These are phyloP conservation scores for Triticum dicoccoides DNA, from an alignment of 176 grass and related monocot genomes.

Conservation along the genomic window DNA sequence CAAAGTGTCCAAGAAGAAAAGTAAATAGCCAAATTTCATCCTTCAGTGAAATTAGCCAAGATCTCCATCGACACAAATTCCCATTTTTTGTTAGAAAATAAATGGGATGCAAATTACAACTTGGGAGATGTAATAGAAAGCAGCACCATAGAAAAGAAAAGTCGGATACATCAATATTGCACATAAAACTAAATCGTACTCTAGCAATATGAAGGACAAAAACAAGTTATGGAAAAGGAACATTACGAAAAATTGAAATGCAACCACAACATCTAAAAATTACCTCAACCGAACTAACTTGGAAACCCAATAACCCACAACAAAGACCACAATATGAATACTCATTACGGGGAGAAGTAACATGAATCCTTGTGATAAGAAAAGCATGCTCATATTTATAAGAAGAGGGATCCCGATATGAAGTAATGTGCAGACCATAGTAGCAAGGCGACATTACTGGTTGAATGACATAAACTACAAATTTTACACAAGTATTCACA, in stretches of 20 bases:
- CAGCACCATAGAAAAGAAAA: neutral
- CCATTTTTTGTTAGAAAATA: neutral
- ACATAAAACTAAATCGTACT: neutral
- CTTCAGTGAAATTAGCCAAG: neutral
- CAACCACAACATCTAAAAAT: neutral
- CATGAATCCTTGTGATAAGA: constrained; percentile 58
- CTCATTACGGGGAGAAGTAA: constrained; percentile 73
- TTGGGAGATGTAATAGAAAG: constrained; percentile 3
- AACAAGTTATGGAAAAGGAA: neutral
- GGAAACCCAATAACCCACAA: constrained; percentile 74
- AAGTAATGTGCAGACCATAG: constrained; percentile 71
- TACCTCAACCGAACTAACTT: constrained; percentile 76
- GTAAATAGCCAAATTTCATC: neutral
- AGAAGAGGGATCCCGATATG: constrained; percentile 85
- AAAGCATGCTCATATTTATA: constrained; percentile 75
- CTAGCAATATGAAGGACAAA: neutral
- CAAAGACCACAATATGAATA: constrained; percentile 65
- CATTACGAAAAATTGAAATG: neutral
- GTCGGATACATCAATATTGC: neutral
- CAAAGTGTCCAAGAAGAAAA: neutral
- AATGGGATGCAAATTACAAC: neutral
- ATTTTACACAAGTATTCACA: too few relatives aligned
- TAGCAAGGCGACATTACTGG: too few relatives aligned
- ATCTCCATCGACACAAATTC: neutral
- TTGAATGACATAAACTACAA: too few relatives aligned